Evolutionary conservation across 768 basidiomycete species (phyloP), one percentile per base, ranked within the genome.

Genomic region (Boletus barrowsii): DNA sequence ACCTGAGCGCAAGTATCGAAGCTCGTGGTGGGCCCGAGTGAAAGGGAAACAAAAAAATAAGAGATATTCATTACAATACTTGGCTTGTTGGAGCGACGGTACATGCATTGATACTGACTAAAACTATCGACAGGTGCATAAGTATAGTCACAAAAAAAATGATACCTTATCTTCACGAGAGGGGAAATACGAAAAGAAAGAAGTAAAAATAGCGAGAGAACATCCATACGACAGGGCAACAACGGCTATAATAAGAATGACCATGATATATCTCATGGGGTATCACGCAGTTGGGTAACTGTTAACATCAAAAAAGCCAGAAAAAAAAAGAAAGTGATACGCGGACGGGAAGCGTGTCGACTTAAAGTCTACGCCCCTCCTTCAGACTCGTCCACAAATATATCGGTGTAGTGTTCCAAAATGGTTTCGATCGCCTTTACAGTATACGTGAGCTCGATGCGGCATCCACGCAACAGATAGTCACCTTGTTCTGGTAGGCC

Each of bases 401-500:
- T 98, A 76, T 97, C 95, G 53, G 82, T 84, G 72, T 93, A 98
- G 68, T 95, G 93, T 64, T 87, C 85, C 61, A 98, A 76, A 64
- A 98, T 96, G 6, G 93, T 98, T 72, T 98, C 95, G 60, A 98
- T 84, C 30, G 93, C 94, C 92, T 96, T 35, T 22, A 22, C 15
- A 36, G 35, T 44, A 41, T 53, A 33, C 40, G 39, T 64, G 35
- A 72, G 53, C 48, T n/a, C 24, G 1, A 53, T 29, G 8, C 24
- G 14, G 6, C 30, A 22, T 8, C 18, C 17, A 4, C 15, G 5
- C 5, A 33, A 24, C 14, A 35, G 2, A 2, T 6, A 20, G 65
- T 59, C 53, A 85, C 90, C 78, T 80, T 79, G 70, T 89, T 91
- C 73, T 91, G 90, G 61, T 77, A 78, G 32, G 82, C 75, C 22